A percentile compares a stretch with the other conserved stretches of the same genome.
Evolutionary conservation across 208 protist genomes (phyloP).

Genomic region (Kentomonas sorsogonicus): DNA sequence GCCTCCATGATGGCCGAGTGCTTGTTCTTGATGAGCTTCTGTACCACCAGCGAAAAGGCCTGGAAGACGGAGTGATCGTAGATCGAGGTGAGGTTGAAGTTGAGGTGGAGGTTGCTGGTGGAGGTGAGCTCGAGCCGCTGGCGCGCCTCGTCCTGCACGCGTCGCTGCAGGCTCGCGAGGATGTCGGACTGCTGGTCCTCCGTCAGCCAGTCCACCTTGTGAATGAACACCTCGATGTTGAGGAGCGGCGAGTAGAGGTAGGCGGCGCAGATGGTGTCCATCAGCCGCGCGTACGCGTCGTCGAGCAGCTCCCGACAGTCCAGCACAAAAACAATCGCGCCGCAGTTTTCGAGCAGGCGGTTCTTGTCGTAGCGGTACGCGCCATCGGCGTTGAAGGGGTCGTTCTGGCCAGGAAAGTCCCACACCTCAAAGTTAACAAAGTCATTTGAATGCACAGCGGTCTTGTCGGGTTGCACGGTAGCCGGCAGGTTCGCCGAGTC

Average conservation of each 20-base stretch:
- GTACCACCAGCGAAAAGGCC: conserved; percentile 85
- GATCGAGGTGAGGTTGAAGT: conserved; percentile 89
- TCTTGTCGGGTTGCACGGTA: conserved; percentile 77
- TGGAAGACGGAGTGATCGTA: conserved; percentile 90
- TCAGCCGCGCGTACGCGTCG: conserved; percentile 62
- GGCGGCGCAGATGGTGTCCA: conserved; percentile 76
- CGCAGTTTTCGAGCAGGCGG: conserved; percentile 77
- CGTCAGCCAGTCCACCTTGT: conserved; percentile 85
- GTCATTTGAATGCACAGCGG: conserved; percentile 71
- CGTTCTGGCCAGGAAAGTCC: conserved; percentile 87
- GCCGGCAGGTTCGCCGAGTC: conserved; percentile 75
- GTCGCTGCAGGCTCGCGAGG: conserved; percentile 67
- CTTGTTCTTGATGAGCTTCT: conserved; percentile 76
- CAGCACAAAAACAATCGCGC: conserved; percentile 86
- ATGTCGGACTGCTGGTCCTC: conserved; percentile 84
- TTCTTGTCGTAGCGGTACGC: conserved; percentile 47
- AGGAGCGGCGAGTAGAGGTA: conserved; percentile 71
- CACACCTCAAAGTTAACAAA: conserved; percentile 90
- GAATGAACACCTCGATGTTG: conserved; percentile 85
- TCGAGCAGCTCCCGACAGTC: conserved; percentile 84
- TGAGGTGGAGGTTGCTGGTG: conserved; percentile 56
- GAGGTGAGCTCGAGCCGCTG: conserved; percentile 65
- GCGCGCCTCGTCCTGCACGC: conserved; percentile 72
- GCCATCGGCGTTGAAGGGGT: conserved; percentile 72
- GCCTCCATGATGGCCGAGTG: conserved; percentile 77